phyloP scores from a whole-genome alignment of 2,329 filamentous ascomycete species.

The Hyphodiscus sp. region DNA sequence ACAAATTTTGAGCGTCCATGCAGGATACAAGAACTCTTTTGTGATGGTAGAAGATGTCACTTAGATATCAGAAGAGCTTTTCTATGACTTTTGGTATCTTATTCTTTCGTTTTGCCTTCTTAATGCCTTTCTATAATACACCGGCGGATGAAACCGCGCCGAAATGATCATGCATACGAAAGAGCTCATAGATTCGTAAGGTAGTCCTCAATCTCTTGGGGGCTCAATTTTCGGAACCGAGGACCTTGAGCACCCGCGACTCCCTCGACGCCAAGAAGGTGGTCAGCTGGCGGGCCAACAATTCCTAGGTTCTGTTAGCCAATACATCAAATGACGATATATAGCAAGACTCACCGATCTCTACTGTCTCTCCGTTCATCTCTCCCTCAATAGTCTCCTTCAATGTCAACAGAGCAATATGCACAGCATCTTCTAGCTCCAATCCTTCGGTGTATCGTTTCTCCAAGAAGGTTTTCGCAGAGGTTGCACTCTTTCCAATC shows the following conservation, averaged over 20 bases:
- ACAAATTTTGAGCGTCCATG: constrained; percentile 22
- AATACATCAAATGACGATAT: neutral
- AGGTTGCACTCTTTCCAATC: constrained; percentile 97
- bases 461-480: constrained; percentile 97
- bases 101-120: constrained; percentile 25
- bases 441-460: constrained; percentile 97
- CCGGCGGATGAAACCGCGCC: constrained; percentile 11
- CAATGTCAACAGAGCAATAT: constrained; percentile 92
- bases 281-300: constrained; percentile 87
- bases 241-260: constrained; percentile 80
- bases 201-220: constrained; percentile 99
- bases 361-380: constrained; percentile 98
- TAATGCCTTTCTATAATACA: constrained; percentile 34
- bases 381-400: constrained; percentile 99
- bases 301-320: constrained; percentile 57
- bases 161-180: constrained; percentile 18
- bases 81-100: constrained; percentile 22
- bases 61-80: neutral
- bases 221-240: constrained; percentile 87
- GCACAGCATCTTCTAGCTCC: constrained; percentile 95
- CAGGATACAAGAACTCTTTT: constrained; percentile 29
- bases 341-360: constrained; percentile 67
- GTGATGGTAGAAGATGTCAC: constrained; percentile 20
- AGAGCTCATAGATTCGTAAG: constrained; percentile 78
- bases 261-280: constrained; percentile 85